Evolutionary conservation across 1,284 basidiomycete species (phyloP), one percentile per base, ranked within the genome.

Genomic region (Xerocomus nothofagi): DNA sequence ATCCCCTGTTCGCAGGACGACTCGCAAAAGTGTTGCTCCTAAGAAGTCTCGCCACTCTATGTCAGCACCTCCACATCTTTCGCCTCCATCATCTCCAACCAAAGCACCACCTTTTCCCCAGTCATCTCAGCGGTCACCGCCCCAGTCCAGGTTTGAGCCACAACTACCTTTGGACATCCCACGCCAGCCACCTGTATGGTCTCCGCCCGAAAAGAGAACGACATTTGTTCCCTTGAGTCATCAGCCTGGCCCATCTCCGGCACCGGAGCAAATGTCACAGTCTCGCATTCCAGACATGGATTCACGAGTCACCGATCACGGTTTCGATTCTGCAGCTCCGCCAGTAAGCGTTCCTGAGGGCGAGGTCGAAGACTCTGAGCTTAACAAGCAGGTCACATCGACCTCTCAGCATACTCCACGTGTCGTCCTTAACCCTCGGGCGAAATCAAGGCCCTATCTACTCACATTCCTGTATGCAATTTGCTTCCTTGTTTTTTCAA

Each of bases 1-100:
- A 29, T 78, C 84, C 6, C 84, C 82, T 5, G 64, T 68, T 10
- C 76, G 77, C 45, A 81, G 77, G 45, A 56, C 66, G n/a, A 62
- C 74, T 34, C 77, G 82, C 38, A 77, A 78, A 51, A 78, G 72
- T 51, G 51, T 70, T 20, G 71, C 66, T 14, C 72, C 77, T 17
- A 80, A 73, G 41, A 80, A 76, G 53, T 76, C 80, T 20, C 80
- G 84, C 39, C 83, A 86, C 66, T 85, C 86, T 2, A 75, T 79
- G 57, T 88, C 88, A 15, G 85, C 82, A 5, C 87, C 87, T 23
- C 86, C 88, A 1, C 78, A 86, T 60, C 65, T 77, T 49, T 67
- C 71, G 20, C 67, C 75, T 17, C 73, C 74, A 30, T 60, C 56
- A 11, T 74, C 78, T 39, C 76, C 71, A 49, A 50, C 39, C 40